A percentile compares a stretch with the other conserved stretches of the same genome.
Evolutionary conservation across 352 stramenopile species (phyloP).

Genomic region (Phytophthora quininea): DNA sequence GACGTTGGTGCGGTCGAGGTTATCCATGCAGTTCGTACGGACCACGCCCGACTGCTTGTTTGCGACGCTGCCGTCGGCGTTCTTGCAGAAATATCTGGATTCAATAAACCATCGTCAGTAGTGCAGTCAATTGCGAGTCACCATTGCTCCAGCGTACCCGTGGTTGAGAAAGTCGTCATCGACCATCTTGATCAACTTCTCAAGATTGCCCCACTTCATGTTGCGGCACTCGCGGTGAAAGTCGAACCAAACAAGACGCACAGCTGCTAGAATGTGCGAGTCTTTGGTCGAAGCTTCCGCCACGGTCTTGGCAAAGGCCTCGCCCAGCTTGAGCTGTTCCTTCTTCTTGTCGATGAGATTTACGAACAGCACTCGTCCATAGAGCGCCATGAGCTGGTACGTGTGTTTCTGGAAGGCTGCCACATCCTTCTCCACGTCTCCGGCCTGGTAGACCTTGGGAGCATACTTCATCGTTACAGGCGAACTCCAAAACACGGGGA

Average conservation of each 20-base stretch:
- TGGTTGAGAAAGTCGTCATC: conserved; percentile 83
- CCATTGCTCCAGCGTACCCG: conserved; percentile 32
- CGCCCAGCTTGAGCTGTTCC: conserved; percentile 92
- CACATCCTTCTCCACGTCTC: conserved; percentile 49
- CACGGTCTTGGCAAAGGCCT: conserved; percentile 87
- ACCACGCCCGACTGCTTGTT: conserved; percentile 92
- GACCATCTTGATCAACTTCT: conserved; percentile 90
- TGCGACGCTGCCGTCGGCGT: conserved; percentile 46
- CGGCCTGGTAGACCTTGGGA: conserved; percentile 82
- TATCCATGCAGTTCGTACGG: conserved; percentile 99
- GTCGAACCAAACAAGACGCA: conserved; percentile 95
- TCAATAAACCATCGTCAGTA: too few relatives aligned
- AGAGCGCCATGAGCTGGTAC: conserved; percentile 68
- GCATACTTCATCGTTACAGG: conserved; percentile 93
- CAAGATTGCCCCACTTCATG: conserved; percentile 93
- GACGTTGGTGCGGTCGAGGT: conserved; percentile 94
- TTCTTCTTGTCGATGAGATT: conserved; percentile 96
- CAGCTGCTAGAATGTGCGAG: conserved; percentile 66
- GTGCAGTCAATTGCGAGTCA: too few relatives aligned
- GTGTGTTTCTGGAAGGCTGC: conserved; percentile 62
- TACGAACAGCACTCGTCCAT: conserved; percentile 88
- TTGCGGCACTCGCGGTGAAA: conserved; percentile 96
- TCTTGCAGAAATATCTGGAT: conserved; percentile 64
- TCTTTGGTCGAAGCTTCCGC: conserved; percentile 52
- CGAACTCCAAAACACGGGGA: conserved; percentile 94